phyloP scores from a whole-genome alignment of 2,329 filamentous ascomycete genomes.

The Diaporthe eres region DNA sequence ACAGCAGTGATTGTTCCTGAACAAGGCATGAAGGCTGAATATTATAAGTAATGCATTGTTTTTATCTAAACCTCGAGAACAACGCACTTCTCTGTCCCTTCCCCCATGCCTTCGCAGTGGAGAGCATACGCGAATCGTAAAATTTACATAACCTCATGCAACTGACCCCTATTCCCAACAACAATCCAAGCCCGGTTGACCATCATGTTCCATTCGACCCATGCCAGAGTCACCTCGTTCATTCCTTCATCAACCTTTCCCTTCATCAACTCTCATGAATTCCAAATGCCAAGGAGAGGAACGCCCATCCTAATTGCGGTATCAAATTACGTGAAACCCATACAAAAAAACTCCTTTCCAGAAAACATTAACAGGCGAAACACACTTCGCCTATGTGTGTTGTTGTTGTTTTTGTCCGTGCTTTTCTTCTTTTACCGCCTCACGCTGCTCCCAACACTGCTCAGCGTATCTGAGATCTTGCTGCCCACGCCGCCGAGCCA shows the following conservation, averaged over 20 bases:
- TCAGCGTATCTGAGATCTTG: slow-evolving; percentile 63
- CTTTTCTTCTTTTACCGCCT: slow-evolving; percentile 47
- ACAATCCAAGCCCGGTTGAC: slow-evolving; percentile 17
- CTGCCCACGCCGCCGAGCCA: slow-evolving; percentile 62
- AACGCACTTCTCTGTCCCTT: not conserved
- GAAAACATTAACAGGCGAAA: not conserved
- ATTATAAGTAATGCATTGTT: slow-evolving; percentile 28
- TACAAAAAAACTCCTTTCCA: slow-evolving; percentile 11
- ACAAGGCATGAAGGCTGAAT: not conserved
- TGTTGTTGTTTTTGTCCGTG: slow-evolving; percentile 8
- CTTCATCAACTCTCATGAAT: not conserved
- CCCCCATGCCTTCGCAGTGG: not conserved
- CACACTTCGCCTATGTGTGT: not conserved
- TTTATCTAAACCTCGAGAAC: slow-evolving; percentile 29
- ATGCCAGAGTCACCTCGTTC: not conserved
- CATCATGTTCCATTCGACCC: not conserved
- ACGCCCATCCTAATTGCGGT: slow-evolving; percentile 18
- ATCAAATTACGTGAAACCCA: slow-evolving; percentile 10
- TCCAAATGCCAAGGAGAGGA: slow-evolving; percentile 2
- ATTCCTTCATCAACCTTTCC: not conserved
- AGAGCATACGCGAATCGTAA: slow-evolving; percentile 12
- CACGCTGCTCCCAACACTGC: slow-evolving; percentile 62
- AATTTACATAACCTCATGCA: slow-evolving; percentile 28
- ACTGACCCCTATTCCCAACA: not conserved
- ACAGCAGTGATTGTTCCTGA: not conserved